A percentile compares a stretch with the other conserved stretches of the same genome.
Evolutionary conservation across 176 grass and related monocot genomes (phyloP).

Genomic region (Bonia amplexicaulis): DNA sequence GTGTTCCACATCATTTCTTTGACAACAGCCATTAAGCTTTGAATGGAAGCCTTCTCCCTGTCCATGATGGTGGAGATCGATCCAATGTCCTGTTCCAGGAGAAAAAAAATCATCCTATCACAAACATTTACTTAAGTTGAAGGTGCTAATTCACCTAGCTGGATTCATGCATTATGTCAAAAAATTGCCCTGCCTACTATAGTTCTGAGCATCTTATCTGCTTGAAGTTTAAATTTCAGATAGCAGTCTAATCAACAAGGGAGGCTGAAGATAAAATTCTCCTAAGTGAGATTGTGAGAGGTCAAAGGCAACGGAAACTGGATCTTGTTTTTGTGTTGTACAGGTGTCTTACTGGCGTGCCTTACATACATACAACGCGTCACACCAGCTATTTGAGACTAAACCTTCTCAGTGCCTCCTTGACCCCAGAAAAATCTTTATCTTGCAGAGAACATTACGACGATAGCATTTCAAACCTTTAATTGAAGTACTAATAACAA

Average conservation of each 20-base stretch:
- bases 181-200: neutral
- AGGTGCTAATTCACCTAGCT: neutral
- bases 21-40: constrained; percentile 40
- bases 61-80: constrained; percentile 51
- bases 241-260: neutral
- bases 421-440: neutral
- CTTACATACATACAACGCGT: neutral
- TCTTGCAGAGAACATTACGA: neutral
- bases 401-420: neutral
- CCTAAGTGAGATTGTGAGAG: neutral
- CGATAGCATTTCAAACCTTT: neutral
- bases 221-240: neutral
- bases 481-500: constrained; percentile 2
- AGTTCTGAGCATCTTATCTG: neutral
- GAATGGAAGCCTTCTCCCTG: constrained; percentile 52
- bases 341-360: neutral
- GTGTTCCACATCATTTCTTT: constrained; percentile 52
- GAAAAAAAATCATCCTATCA: constrained; percentile 6
- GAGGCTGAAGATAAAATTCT: constrained; percentile 2
- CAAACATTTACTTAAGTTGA: constrained; percentile 7
- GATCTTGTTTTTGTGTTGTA: neutral
- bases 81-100: constrained; percentile 48
- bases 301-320: neutral
- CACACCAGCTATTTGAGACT: neutral
- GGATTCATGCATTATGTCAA: constrained; percentile 6